These are phyloP conservation scores for Suhomyces panamericanus DNA, from an alignment of 1,139 yeast genomes.

Conservation along the genomic window DNA sequence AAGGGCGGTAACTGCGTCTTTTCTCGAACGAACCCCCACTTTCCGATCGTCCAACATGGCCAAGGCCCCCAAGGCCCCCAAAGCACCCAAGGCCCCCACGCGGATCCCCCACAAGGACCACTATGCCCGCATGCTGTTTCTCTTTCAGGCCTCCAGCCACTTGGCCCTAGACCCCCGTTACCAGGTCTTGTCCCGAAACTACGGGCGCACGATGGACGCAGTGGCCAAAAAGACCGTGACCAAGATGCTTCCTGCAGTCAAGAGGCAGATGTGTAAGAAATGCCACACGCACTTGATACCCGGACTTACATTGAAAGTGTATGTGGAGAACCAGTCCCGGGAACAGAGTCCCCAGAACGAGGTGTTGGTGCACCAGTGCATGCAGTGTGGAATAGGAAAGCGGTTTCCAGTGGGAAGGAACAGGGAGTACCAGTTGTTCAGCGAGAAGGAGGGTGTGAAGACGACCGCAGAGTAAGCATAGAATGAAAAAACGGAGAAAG, in stretches of 20 bases:
- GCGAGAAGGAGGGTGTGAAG: constrained; percentile 27
- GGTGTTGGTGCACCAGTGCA: constrained; percentile 33
- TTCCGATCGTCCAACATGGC: not conserved
- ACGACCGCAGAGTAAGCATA: constrained; percentile 13
- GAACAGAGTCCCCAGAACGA: constrained; percentile 30
- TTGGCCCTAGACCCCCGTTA: constrained; percentile 25
- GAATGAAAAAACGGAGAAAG: not conserved
- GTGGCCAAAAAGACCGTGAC: constrained; percentile 66
- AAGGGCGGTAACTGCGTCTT: too few species aligned
- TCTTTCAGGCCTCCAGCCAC: constrained; percentile 51
- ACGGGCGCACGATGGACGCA: constrained; percentile 44
- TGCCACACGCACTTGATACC: constrained; percentile 53
- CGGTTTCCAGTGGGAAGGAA: constrained; percentile 39
- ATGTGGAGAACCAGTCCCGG: constrained; percentile 31
- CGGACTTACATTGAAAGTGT: constrained; percentile 42
- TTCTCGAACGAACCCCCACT: too few species aligned
- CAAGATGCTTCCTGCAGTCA: constrained; percentile 59
- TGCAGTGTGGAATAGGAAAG: constrained; percentile 25
- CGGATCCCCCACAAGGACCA: constrained; percentile 57
- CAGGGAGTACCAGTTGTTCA: constrained; percentile 29
- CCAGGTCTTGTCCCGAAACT: constrained; percentile 48
- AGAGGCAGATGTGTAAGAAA: constrained; percentile 60
- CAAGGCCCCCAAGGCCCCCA: constrained; percentile 1
- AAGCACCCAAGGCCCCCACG: constrained; percentile 23
- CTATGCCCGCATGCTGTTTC: constrained; percentile 55